Base-by-base conservation (phyloP, 768 basidiomycete genomes). In the Phylloporus sp. region DNA sequence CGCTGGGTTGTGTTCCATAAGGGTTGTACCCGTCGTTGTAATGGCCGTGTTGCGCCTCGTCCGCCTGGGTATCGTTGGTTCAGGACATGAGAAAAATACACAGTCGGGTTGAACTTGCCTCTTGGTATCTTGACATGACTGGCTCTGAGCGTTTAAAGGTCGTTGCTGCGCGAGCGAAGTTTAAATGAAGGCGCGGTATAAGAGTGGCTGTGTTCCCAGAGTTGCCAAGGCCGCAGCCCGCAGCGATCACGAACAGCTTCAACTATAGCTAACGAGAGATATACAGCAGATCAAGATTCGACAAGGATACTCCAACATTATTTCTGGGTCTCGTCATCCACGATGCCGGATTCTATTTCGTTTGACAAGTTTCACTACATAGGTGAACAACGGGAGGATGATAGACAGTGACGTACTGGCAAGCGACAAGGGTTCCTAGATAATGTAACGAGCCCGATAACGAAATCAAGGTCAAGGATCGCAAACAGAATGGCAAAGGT, bases 11-110 rank as follows among this genome's bases (percentile, higher is more conserved):
- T 24, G 69, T 54, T 45, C 69, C 60, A 55, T 85, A 81, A 8
- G 79, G 76, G 54, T 71, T 73, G 65, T 83, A 83, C 0, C 84
- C 83, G 52, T 88, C 85, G 60, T 86, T 85, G 67, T 87, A 85
- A 50, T 77, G 78, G 26, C 79, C 68, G 16, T 71, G 76, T 56
- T 85, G 84, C 13, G 74, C 80, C 66, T 87, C 83, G 65, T 88
- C 83, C 5, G 81, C 77, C 82, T 86, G 48, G 32, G 31, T n/a
- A 20, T 46, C 23, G 54, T 28, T 34, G 15, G 32, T 54, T 57
- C 49, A 50, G 18, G 16, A 16, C 32, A 36, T 38, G 41, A 15
- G 20, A 20, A 4, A 31, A n/a, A 22, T 3, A 45, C 44, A 6
- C 11, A n/a, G n/a, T n/a, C 16, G 5, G 27, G 10, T 13, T 51